A percentile compares a stretch with the other conserved stretches of the same genome.
Evolutionary conservation across 1,139 yeast genomes (phyloP).

Genomic region (Yamadazyma oceani): DNA sequence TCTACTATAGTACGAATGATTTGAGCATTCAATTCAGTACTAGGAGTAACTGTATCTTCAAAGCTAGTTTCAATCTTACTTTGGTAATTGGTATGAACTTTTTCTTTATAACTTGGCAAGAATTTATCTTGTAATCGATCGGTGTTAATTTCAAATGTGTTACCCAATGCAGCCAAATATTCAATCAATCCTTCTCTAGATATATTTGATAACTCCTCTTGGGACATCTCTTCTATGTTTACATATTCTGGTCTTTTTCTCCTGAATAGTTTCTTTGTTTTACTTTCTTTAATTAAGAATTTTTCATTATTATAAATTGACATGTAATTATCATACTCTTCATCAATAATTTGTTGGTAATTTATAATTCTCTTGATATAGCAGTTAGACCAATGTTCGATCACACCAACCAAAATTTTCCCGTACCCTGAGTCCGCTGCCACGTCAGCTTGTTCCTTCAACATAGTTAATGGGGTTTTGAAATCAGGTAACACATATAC

Average conservation of each 20-base stretch:
- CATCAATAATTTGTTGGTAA: slow-evolving; percentile 58
- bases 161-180: slow-evolving; percentile 80
- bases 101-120: slow-evolving; percentile 59
- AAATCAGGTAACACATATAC: slow-evolving; percentile 62
- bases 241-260: slow-evolving; percentile 24
- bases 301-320: slow-evolving; percentile 43
- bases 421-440: slow-evolving; percentile 89
- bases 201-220: slow-evolving; percentile 48
- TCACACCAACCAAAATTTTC: slow-evolving; percentile 77
- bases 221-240: slow-evolving; percentile 44
- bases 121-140: slow-evolving; percentile 80
- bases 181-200: slow-evolving; percentile 81
- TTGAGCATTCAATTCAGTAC: slow-evolving; percentile 71
- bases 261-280: slow-evolving; percentile 47
- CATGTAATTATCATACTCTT: slow-evolving; percentile 54
- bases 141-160: slow-evolving; percentile 79
- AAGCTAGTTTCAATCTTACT: slow-evolving; percentile 54
- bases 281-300: slow-evolving; percentile 38
- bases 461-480: slow-evolving; percentile 63
- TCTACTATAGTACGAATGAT: slow-evolving; percentile 63
- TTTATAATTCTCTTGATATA: slow-evolving; percentile 59
- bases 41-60: slow-evolving; percentile 69
- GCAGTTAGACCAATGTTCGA: slow-evolving; percentile 68
- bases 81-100: slow-evolving; percentile 67
- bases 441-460: slow-evolving; percentile 88